phyloP scores from a whole-genome alignment of 257 asterid species.

The Oldenlandia corymbosa region DNA sequence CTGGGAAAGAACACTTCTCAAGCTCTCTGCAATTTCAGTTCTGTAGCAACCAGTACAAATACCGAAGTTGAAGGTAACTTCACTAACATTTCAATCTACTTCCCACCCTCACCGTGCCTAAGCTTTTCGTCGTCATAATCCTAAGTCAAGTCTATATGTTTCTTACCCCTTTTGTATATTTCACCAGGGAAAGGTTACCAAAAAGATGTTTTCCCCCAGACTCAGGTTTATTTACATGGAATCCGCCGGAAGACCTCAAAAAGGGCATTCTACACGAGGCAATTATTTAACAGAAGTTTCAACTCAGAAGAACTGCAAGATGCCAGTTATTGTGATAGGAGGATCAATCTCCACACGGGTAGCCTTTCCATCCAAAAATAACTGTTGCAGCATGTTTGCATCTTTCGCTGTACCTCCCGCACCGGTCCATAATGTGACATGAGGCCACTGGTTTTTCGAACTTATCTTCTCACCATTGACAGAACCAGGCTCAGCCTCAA shows the following conservation, averaged over 20 bases:
- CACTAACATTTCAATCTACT: too few species aligned
- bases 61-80: too few species aligned
- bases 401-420: conserved; percentile 61
- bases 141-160: too few species aligned
- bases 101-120: too few species aligned
- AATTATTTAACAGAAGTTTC: background rate
- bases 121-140: too few species aligned
- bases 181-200: conserved; percentile 5
- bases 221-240: conserved; percentile 11
- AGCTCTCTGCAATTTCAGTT: too few species aligned
- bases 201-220: conserved; percentile 21
- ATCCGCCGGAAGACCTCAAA: background rate
- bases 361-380: conserved; percentile 66
- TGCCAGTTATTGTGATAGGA: conserved; percentile 59
- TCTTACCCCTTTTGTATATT: background rate
- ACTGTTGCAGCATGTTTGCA: conserved; percentile 61
- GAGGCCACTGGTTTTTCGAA: conserved; percentile 85
- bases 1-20: too few species aligned
- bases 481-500: conserved; percentile 60
- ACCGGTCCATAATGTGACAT: conserved; percentile 78
- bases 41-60: too few species aligned
- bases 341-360: conserved; percentile 66
- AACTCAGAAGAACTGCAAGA: conserved; percentile 53
- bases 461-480: conserved; percentile 71
- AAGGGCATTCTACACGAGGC: background rate